Percentiles rank a stretch among this genome's conserved stretches.
phyloP scores from a whole-genome alignment of 2,329 filamentous ascomycete species.

The Penicillium psychrosexuale region DNA sequence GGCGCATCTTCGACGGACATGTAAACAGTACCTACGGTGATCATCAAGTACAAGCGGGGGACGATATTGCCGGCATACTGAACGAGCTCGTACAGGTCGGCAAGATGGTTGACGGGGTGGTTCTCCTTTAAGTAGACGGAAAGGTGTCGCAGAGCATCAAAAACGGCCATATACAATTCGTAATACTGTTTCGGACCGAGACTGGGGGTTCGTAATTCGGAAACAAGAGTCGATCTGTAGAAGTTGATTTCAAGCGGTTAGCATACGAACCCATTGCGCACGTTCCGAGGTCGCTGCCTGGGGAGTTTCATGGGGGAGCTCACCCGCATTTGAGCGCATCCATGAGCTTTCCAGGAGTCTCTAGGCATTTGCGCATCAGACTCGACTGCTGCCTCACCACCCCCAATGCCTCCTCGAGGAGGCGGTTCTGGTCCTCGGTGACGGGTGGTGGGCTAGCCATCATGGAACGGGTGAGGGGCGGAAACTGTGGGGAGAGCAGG shows the following conservation, averaged over 20 bases:
- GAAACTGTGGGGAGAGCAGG: conserved; percentile 21
- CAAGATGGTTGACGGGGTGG: conserved; percentile 95
- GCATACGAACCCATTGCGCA: conserved; percentile 12
- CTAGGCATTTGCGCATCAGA: conserved; percentile 96
- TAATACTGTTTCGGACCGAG: conserved; percentile 99
- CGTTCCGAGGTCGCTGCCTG: conserved; percentile 26
- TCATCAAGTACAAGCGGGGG: conserved; percentile 95
- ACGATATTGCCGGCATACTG: conserved; percentile 99
- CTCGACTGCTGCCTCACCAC: conserved; percentile 96
- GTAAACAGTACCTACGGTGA: conserved; percentile 97
- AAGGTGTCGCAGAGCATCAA: conserved; percentile 93
- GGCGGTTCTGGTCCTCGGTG: conserved; percentile 78
- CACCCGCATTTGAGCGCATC: conserved; percentile 99
- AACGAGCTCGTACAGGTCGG: conserved; percentile 95
- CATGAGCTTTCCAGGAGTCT: conserved; percentile 98
- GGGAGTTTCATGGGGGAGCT: conserved; percentile 35
- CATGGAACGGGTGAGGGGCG: conserved; percentile 27
- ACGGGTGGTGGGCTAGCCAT: conserved; percentile 57
- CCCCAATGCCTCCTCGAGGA: conserved; percentile 94
- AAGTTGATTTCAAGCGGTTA: conserved; percentile 13
- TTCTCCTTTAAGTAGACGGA: conserved; percentile 96
- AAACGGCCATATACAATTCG: conserved; percentile 98
- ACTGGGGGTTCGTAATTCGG: conserved; percentile 95
- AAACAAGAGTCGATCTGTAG: conserved; percentile 87
- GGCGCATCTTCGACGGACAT: conserved; percentile 98